Conservation (phyloP, 2,329 filamentous ascomycete genomes). For the Aspergillus transmontanensis region DNA sequence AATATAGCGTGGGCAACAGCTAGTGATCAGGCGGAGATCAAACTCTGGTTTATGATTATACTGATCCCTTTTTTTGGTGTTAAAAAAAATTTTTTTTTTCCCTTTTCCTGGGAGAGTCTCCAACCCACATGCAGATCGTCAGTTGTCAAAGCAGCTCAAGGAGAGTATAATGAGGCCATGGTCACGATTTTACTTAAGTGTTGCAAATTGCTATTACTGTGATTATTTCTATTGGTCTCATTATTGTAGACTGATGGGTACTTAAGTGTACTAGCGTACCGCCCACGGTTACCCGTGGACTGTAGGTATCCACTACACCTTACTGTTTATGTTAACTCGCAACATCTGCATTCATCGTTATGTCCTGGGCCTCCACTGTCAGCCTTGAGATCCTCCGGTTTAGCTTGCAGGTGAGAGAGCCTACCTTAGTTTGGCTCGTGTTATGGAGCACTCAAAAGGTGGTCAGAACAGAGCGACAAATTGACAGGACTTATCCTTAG, state of each 20-base stretch:
- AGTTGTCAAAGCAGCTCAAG: neutral
- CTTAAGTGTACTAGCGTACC: neutral
- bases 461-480: neutral
- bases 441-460: neutral
- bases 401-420: neutral
- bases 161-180: neutral
- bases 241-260: neutral
- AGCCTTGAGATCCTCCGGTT: neutral
- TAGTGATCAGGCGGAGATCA: neutral
- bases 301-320: neutral
- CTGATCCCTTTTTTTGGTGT: neutral
- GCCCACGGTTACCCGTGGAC: neutral
- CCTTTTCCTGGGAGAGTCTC: neutral
- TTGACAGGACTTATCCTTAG: conserved; percentile 6
- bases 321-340: neutral
- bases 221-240: neutral
- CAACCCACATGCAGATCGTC: neutral
- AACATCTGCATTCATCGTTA: conserved; percentile 2
- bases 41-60: neutral
- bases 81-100: neutral
- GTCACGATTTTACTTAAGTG: neutral
- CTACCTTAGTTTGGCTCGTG: neutral
- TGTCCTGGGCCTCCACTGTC: neutral
- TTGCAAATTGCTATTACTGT: neutral
- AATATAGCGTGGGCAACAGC: neutral